Conservation (phyloP, 2,329 filamentous ascomycete genomes). For the Alternaria conjuncta region DNA sequence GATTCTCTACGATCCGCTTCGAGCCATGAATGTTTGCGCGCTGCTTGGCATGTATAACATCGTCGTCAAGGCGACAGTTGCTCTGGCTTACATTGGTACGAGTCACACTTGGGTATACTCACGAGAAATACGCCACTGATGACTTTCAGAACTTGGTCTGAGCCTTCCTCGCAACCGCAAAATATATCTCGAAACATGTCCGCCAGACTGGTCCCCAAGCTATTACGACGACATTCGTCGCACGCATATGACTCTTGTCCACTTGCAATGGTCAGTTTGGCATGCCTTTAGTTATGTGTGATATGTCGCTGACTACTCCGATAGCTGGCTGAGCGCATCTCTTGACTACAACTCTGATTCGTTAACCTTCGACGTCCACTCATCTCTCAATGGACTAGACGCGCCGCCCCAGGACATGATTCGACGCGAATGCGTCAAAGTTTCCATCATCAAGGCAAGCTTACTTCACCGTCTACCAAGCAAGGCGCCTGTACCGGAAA, state of each 20-base stretch:
- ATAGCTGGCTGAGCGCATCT: slow-evolving; percentile 25
- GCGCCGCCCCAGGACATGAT: slow-evolving; percentile 10
- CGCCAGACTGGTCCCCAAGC: not conserved
- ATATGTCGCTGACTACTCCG: not conserved
- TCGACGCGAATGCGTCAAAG: slow-evolving; percentile 21
- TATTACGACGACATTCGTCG: slow-evolving; percentile 17
- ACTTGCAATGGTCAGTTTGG: slow-evolving; percentile 14
- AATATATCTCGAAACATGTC: not conserved
- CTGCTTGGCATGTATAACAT: slow-evolving; percentile 31
- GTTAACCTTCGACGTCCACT: not conserved
- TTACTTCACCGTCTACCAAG: slow-evolving; percentile 12
- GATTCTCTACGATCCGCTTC: slow-evolving; percentile 21
- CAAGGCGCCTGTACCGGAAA: slow-evolving; percentile 4
- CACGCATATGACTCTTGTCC: slow-evolving; percentile 22
- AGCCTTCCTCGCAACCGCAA: slow-evolving; percentile 15
- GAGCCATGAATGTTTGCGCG: slow-evolving; percentile 27
- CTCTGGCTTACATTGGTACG: slow-evolving; percentile 27
- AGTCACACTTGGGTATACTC: not conserved
- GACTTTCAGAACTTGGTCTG: slow-evolving; percentile 19
- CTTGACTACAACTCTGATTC: slow-evolving; percentile 14
- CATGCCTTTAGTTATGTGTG: not conserved
- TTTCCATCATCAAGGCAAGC: slow-evolving; percentile 28
- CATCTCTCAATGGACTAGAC: slow-evolving; percentile 6
- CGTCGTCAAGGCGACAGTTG: slow-evolving; percentile 21
- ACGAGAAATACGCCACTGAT: not conserved